Percentiles rank a stretch among this genome's conserved stretches.
Conservation (phyloP, 148 eudicot genomes). For the Nyssa sinensis region DNA sequence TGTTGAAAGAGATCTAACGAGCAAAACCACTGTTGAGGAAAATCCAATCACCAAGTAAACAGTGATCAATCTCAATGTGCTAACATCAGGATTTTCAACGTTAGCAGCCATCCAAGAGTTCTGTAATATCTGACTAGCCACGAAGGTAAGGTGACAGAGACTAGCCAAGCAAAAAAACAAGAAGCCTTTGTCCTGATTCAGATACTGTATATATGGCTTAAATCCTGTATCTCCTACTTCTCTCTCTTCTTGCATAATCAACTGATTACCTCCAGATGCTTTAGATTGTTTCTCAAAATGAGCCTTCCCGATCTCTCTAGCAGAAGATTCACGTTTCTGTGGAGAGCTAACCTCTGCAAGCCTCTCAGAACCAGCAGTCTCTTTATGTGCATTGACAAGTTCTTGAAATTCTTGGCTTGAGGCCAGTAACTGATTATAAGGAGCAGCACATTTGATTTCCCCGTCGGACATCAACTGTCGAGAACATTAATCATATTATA, state of each 20-base stretch:
- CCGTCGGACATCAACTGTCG: conserved; percentile 88
- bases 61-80: conserved; percentile 52
- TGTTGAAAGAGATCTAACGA: conserved; percentile 48
- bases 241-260: conserved; percentile 81
- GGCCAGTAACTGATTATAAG: conserved; percentile 55
- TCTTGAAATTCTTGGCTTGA: conserved; percentile 70
- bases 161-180: conserved; percentile 44
- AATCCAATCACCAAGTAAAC: conserved; percentile 75
- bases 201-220: conserved; percentile 67
- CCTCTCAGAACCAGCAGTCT: conserved; percentile 75
- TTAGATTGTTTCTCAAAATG: conserved; percentile 28
- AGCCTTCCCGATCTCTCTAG: conserved; percentile 45
- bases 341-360: conserved; percentile 36
- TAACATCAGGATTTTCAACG: conserved; percentile 62
- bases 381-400: conserved; percentile 86
- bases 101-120: conserved; percentile 93
- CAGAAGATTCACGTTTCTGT: conserved; percentile 20
- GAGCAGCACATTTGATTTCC: conserved; percentile 58
- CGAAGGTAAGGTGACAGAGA: conserved; percentile 50
- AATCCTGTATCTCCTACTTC: conserved; percentile 81
- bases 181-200: conserved; percentile 70
- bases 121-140: conserved; percentile 58
- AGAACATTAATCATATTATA: conserved; percentile 4
- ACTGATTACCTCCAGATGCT: conserved; percentile 45
- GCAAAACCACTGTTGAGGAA: conserved; percentile 41